Evolutionary conservation across 2,329 filamentous ascomycete genomes (phyloP).

Genomic region (Botrytis hyacinthi): DNA sequence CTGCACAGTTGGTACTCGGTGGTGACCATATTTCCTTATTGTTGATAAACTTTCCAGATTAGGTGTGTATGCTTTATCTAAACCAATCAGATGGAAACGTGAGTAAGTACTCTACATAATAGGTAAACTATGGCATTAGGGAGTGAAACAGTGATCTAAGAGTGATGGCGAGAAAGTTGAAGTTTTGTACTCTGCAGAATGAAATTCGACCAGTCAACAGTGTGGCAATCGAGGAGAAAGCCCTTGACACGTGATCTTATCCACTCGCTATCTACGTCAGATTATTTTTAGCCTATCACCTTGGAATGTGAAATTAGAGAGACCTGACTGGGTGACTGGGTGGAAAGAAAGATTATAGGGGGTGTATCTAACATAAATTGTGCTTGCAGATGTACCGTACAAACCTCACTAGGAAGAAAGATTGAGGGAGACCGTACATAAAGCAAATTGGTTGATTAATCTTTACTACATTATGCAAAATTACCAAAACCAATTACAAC

Average conservation of each 20-base stretch:
- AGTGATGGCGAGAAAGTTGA: background rate
- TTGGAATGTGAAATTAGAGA: background rate
- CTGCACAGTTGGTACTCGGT: background rate
- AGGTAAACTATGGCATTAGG: background rate
- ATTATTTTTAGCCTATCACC: conserved; percentile 10
- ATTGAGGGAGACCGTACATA: background rate
- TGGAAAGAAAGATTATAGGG: background rate
- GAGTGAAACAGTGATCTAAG: background rate
- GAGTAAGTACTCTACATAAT: background rate
- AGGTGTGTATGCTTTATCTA: background rate
- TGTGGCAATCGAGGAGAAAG: background rate
- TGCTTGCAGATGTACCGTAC: too few relatives aligned
- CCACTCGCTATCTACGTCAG: conserved; percentile 3
- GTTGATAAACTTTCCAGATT: background rate
- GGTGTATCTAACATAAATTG: background rate
- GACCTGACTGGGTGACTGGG: conserved; percentile 32
- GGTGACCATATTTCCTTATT: background rate
- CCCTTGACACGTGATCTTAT: background rate
- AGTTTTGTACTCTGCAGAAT: background rate
- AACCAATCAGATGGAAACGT: background rate
- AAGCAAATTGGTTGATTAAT: background rate
- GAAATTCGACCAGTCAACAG: background rate
- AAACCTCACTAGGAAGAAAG: background rate
- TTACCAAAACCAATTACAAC: background rate
- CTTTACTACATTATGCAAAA: background rate